Evolutionary conservation across 2,329 filamentous ascomycete genomes (phyloP), one percentile per base, ranked within the genome.

Genomic region (Ilyonectria sp.): DNA sequence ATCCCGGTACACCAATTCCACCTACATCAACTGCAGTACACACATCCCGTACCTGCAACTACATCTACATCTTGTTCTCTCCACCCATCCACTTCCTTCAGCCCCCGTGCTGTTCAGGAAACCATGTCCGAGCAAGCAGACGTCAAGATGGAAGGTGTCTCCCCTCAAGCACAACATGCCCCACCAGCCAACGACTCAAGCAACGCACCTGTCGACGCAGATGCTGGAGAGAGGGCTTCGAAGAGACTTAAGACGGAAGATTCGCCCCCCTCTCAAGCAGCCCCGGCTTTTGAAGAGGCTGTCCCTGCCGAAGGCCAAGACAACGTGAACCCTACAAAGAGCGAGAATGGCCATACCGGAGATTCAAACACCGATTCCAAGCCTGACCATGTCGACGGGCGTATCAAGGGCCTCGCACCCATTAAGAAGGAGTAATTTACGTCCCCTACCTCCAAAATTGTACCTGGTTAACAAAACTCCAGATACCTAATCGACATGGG

Each of bases 401-500:
- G 78, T 58, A 79, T 81, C 64, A 90, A 85, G 75, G 92, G 91
- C 29, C 83, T 91, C 60, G 92, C 92, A 21, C 89, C 90, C 9
- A 89, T 95, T 79, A 94, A 94, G 80, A 85, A 88, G 77, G 92
- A 94, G 89, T 93, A 82, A 80, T 86, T 82, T 2, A n/a, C 17
- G 7, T 43, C 9, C 49, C 7, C 9, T 19, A 17, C 13, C 11
- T 4, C 21, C 6, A 21, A 19, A 26, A n/a, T 35, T 23, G 40
- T 21, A 13, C 37, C 59, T 46, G 52, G 13, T 69, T 72, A 44
- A 69, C 15, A 7, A 13, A 52, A 31, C 31, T 17, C n/a, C 65
- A 86, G 85, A 67, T 86, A 82, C 65, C 79, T 87, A 60, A 77
- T 86, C 64, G 74, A 83, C 29, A 69, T 78, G 21, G 72, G 79